Evolutionary conservation across 345 rosid species (phyloP).

Genomic region (Linum lewisii): DNA sequence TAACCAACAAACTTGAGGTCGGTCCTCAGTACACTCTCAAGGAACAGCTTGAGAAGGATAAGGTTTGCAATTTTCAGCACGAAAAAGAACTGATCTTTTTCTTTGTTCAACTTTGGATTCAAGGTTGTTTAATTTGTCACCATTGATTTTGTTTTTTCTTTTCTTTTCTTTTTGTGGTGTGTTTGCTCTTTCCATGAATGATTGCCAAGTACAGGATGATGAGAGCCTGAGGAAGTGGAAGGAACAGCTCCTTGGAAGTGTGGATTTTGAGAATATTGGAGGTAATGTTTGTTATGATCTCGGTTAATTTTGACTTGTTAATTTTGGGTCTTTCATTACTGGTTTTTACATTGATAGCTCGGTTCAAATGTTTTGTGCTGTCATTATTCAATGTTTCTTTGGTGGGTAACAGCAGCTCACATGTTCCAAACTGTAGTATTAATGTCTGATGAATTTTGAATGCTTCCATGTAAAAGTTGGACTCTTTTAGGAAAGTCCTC

Average conservation of each 20-base stretch:
- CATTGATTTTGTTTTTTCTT: conserved; percentile 9
- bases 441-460: background rate
- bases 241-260: conserved; percentile 71
- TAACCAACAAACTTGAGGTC: conserved; percentile 29
- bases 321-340: background rate
- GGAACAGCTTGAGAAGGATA: conserved; percentile 65
- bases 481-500: background rate
- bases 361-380: background rate
- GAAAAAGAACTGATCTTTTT: background rate
- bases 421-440: background rate
- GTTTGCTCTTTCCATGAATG: too few relatives aligned
- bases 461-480: background rate
- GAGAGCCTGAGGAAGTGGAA: conserved; percentile 83
- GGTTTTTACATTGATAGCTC: background rate
- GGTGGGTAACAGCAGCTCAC: background rate
- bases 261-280: conserved; percentile 61
- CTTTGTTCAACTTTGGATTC: background rate
- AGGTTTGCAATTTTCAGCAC: conserved; percentile 22
- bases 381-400: too few relatives aligned
- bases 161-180: too few relatives aligned
- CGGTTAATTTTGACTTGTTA: background rate
- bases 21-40: conserved; percentile 75
- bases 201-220: conserved; percentile 66
- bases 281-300: conserved; percentile 18
- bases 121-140: background rate